These are phyloP conservation scores for Aspergillus sp. DNA, from an alignment of 2,329 filamentous ascomycete species.

Conservation along the genomic window DNA sequence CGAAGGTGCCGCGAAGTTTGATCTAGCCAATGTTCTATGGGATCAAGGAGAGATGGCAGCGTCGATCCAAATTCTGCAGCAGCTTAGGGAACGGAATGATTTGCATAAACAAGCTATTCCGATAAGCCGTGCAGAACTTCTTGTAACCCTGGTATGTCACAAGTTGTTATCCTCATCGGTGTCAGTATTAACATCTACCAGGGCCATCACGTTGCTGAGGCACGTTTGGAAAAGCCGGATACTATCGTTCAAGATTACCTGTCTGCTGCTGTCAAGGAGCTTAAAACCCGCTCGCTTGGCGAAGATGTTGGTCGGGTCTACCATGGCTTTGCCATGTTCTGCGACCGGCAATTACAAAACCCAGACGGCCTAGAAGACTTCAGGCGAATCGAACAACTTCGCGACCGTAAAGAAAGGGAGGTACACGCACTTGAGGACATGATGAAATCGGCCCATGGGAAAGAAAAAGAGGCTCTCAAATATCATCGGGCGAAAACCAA, in stretches of 20 bases:
- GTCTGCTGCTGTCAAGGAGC: slow-evolving; percentile 76
- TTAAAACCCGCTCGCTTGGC: slow-evolving; percentile 68
- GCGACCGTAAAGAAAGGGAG: slow-evolving; percentile 78
- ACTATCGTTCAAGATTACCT: slow-evolving; percentile 86
- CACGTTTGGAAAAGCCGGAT: slow-evolving; percentile 86
- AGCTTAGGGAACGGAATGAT: slow-evolving; percentile 63
- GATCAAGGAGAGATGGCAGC: slow-evolving; percentile 86
- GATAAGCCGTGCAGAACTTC: slow-evolving; percentile 73
- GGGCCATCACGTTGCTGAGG: slow-evolving; percentile 86
- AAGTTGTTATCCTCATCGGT: not conserved
- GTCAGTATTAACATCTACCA: slow-evolving; percentile 29
- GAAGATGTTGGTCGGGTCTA: slow-evolving; percentile 83
- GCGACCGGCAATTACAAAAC: slow-evolving; percentile 89
- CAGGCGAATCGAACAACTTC: slow-evolving; percentile 74
- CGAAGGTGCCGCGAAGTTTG: slow-evolving; percentile 74
- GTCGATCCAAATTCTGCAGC: slow-evolving; percentile 85
- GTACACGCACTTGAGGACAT: slow-evolving; percentile 70
- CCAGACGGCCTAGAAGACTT: slow-evolving; percentile 83
- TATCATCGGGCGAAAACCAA: slow-evolving; percentile 71
- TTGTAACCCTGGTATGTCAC: slow-evolving; percentile 71
- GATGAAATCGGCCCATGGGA: slow-evolving; percentile 51
- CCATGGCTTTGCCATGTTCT: slow-evolving; percentile 93
- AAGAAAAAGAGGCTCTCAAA: slow-evolving; percentile 60
- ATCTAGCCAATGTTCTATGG: slow-evolving; percentile 89
- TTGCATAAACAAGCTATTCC: slow-evolving; percentile 69